Base-by-base conservation (phyloP, 1,284 basidiomycete genomes). In the Trametes versicolor region DNA sequence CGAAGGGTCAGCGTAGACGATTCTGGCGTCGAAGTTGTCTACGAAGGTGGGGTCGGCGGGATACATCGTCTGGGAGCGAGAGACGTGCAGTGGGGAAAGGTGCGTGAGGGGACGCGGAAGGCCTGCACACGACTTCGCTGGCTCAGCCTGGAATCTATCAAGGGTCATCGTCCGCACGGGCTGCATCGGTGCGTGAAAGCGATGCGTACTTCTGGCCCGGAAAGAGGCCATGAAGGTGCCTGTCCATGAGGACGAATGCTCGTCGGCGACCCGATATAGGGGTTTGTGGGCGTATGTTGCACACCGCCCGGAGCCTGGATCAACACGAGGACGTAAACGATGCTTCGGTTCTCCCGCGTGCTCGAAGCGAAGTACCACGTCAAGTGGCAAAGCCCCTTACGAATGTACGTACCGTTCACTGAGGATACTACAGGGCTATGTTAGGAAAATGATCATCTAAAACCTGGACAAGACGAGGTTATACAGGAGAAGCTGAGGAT, bases 261-360 rank as follows among this genome's bases (percentile, higher is more conserved):
- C 13, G 7, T 13, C 37, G 25, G 7, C 15, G 1, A 4, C 29
- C 39, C 13, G 10, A 43, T 29, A 19, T 23, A 9, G 34, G 36
- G 23, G 25, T 43, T 55, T 55, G 53, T 55, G 53, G 53, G 53
- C 53, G 53, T 55, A 55, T 23, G 27, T 43, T 27, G 13, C 34
- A 17, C 23, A 34, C 19, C 15, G 12, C 15, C 10, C 7, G 43
- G 17, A 45, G 43, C 17, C 17, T 45, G 43, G 15, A 45, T 45
- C 43, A 19, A 45, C 19, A 3, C n/a, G 43, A 45, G 21, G 43
- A 23, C 17, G 19, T 23, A 45, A 23, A 45, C 10, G 10, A 45
- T 2, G 43, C 17, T 45, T 13, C 37, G 37, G 37, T 39, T 39
- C 37, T 17, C 37, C 12, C 37, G 37, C 10, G 37, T 39, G 10